Evolutionary conservation across 768 basidiomycete species (phyloP).

Genomic region (Lanmaoa pseudosensibilis): DNA sequence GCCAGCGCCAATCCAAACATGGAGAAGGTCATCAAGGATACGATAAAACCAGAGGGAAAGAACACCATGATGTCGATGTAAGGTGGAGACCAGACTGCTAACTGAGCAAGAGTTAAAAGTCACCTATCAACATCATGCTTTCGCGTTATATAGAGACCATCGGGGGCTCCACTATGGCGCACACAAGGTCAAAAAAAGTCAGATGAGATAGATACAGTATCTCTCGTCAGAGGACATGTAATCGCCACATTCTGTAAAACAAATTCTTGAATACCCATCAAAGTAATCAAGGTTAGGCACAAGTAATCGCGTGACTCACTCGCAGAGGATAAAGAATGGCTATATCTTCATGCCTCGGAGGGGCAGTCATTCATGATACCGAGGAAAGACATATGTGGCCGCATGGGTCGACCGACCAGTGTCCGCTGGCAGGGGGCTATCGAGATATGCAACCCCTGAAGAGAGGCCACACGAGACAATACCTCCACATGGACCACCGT

Average conservation of each 20-base stretch:
- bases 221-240: neutral
- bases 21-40: neutral
- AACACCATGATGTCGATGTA: slow-evolving; percentile 2
- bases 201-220: neutral
- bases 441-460: too few species aligned
- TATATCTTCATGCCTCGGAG: too few species aligned
- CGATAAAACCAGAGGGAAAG: neutral
- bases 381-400: neutral
- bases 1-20: slow-evolving; percentile 2
- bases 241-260: neutral
- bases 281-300: neutral
- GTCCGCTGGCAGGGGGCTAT: neutral
- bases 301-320: neutral
- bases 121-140: neutral
- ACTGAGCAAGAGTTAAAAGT: neutral
- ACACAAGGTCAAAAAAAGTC: neutral
- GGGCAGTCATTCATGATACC: neutral
- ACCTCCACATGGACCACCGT: neutral
- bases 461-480: neutral
- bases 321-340: neutral
- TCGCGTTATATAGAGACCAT: neutral
- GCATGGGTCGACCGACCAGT: neutral
- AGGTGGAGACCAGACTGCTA: neutral
- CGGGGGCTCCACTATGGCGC: neutral
- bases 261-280: neutral